These are phyloP conservation scores for Hanseniaspora hatyaiensis DNA, from an alignment of 805 yeast species.

Conservation along the genomic window DNA sequence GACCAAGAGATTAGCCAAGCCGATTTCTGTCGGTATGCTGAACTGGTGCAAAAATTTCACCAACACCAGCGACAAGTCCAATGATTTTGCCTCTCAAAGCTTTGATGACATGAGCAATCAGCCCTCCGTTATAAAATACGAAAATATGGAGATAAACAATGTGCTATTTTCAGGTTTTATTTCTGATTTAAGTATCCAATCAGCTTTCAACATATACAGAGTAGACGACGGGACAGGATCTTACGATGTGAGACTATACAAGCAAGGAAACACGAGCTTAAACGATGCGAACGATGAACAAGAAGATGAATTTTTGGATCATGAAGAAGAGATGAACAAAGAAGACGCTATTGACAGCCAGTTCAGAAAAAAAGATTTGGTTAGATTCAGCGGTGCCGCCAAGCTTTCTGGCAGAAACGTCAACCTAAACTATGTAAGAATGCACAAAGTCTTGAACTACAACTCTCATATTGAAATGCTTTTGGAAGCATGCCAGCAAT, in stretches of 20 bases:
- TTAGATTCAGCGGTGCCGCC: conserved; percentile 13
- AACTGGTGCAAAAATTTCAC: conserved; percentile 13
- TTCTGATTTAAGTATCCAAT: conserved; percentile 9
- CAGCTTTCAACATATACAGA: conserved; percentile 14
- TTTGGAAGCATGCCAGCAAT: conserved; percentile 49
- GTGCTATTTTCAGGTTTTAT: conserved; percentile 13
- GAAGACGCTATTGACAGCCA: conserved; percentile 6
- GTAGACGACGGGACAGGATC: conserved; percentile 14
- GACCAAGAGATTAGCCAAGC: conserved; percentile 14
- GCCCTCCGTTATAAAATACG: conserved; percentile 5
- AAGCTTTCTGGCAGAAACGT: conserved; percentile 46
- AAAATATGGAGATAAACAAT: conserved; percentile 15
- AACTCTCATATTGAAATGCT: conserved; percentile 61
- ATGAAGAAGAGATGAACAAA: conserved; percentile 3
- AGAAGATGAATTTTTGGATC: conserved; percentile 1
- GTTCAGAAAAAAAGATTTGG: conserved; percentile 13
- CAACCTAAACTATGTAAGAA: conserved; percentile 51
- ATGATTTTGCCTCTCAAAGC: conserved; percentile 1
- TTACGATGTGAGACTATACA: conserved; percentile 15
- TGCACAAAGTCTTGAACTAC: conserved; percentile 47
- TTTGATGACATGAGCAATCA: conserved; percentile 3
- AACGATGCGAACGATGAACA: background rate
- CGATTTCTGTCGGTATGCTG: conserved; percentile 12
- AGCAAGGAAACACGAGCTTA: background rate
- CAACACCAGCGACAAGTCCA: background rate